Evolutionary conservation across 805 yeast species (phyloP).

Genomic region (Ogataea ramenticola): DNA sequence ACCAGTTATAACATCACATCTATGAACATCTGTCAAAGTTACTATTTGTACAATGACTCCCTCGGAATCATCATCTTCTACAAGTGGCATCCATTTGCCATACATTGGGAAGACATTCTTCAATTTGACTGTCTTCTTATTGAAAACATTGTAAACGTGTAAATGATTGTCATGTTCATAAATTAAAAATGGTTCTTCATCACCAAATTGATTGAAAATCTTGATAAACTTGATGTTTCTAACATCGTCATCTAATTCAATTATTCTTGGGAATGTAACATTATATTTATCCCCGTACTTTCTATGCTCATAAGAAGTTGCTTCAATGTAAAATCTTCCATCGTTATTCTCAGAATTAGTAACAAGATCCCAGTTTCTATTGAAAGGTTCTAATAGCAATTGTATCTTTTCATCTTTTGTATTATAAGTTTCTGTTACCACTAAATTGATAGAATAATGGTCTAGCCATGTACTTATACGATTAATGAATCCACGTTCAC

Average conservation of each 20-base stretch:
- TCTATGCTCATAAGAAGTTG: background rate
- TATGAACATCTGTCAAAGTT: background rate
- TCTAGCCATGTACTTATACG: background rate
- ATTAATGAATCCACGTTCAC: background rate
- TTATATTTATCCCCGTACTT: no score
- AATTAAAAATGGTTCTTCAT: conserved; percentile 3
- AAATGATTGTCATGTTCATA: background rate
- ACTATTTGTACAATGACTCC: background rate
- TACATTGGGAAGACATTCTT: background rate
- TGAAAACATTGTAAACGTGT: background rate
- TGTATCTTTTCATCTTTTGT: background rate
- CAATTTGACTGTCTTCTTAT: background rate
- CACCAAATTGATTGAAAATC: conserved; percentile 2
- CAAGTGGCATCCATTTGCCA: background rate
- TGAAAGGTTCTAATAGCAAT: background rate
- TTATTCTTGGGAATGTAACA: background rate
- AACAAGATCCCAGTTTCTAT: background rate
- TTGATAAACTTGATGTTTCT: background rate
- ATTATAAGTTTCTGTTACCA: background rate
- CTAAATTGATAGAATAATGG: background rate
- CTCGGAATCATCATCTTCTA: background rate
- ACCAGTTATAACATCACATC: conserved; percentile 1
- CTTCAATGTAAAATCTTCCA: background rate
- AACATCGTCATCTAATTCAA: background rate
- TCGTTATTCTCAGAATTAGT: background rate